Percentiles rank a stretch among this genome's conserved stretches.
Evolutionary conservation across 495 filamentous ascomycete genomes (phyloP).

Genomic region (Bacidia rubella): DNA sequence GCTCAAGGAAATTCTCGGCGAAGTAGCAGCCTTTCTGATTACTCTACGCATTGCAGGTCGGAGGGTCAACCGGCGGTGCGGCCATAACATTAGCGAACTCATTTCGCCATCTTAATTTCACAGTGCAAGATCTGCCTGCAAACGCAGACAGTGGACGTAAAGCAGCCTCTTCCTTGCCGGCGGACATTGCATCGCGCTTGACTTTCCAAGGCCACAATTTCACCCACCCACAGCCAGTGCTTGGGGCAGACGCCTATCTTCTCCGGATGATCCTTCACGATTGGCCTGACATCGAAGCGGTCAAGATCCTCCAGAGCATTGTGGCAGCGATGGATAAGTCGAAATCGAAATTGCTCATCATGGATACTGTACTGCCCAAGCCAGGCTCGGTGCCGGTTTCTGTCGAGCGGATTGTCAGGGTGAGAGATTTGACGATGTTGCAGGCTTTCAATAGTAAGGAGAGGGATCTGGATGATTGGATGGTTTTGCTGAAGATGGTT

Average conservation of each 20-base stretch:
- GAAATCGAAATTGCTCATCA: conserved; percentile 22
- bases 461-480: conserved; percentile 29
- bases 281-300: conserved; percentile 30
- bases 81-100: conserved; percentile 21
- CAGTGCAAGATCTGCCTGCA: conserved; percentile 20
- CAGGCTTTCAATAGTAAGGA: conserved; percentile 28
- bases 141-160: not conserved
- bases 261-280: conserved; percentile 43
- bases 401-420: conserved; percentile 23
- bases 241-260: conserved; percentile 40
- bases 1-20: not conserved
- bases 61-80: conserved; percentile 19
- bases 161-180: not conserved
- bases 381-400: conserved; percentile 21
- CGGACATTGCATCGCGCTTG: conserved; percentile 25
- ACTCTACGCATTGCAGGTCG: conserved; percentile 7
- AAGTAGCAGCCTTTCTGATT: not conserved
- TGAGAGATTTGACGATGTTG: conserved; percentile 28
- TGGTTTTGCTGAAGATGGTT: conserved; percentile 5
- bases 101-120: conserved; percentile 21
- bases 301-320: conserved; percentile 30
- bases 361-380: conserved; percentile 28
- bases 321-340: conserved; percentile 26
- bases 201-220: conserved; percentile 36
- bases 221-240: conserved; percentile 32